Conservation (phyloP, 768 basidiomycete genomes). For the Zangia roseola region DNA sequence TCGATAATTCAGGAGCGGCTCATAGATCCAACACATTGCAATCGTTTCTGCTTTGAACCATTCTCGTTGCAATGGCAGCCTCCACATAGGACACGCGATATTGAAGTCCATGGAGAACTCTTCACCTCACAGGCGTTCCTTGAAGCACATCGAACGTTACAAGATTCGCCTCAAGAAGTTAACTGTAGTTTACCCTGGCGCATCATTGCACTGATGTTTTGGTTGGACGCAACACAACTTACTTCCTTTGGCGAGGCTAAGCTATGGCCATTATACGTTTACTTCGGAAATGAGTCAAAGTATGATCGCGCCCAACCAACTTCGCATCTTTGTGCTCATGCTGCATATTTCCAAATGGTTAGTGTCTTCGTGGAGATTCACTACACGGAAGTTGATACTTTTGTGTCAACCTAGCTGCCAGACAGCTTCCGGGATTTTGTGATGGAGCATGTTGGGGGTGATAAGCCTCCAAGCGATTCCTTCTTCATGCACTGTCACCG, state of each 20-base stretch:
- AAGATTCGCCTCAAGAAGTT: slow-evolving; percentile 17
- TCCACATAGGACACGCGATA: background rate
- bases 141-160: slow-evolving; percentile 12
- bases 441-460: too few species aligned
- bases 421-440: too few species aligned
- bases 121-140: slow-evolving; percentile 12
- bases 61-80: slow-evolving; percentile 15
- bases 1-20: slow-evolving; percentile 19
- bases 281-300: slow-evolving; percentile 26
- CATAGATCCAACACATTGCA: background rate
- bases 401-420: too few species aligned
- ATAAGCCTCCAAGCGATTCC: too few species aligned
- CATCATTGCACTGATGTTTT: slow-evolving; percentile 32
- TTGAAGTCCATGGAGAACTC: slow-evolving; percentile 11
- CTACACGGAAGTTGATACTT: too few species aligned
- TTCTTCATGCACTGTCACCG: too few species aligned
- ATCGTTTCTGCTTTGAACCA: slow-evolving; percentile 15
- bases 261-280: slow-evolving; percentile 28
- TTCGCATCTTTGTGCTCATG: slow-evolving; percentile 6
- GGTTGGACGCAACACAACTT: slow-evolving; percentile 33
- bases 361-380: background rate
- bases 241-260: slow-evolving; percentile 28
- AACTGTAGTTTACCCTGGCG: slow-evolving; percentile 15
- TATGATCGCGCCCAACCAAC: slow-evolving; percentile 18
- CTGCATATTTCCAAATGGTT: slow-evolving; percentile 11